These are phyloP conservation scores for Coemansia sp. DNA, from an alignment of 192 early-diverging fungal species.

Conservation along the genomic window DNA sequence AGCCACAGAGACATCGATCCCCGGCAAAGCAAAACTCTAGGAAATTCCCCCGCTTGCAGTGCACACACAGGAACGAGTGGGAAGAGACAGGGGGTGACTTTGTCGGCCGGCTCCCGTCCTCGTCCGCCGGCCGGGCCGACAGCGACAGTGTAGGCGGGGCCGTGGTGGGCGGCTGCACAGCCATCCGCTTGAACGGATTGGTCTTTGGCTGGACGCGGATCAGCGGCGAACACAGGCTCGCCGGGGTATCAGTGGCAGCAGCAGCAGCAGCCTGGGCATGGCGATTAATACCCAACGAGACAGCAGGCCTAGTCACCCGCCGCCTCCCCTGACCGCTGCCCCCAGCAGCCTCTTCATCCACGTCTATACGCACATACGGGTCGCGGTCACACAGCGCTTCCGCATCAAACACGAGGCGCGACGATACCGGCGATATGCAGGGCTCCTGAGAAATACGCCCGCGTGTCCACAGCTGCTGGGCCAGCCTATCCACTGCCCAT, in stretches of 20 bases:
- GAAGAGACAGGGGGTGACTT: too few relatives aligned
- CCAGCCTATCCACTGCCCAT: too few relatives aligned
- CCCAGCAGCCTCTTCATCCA: too few relatives aligned
- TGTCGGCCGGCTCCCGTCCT: not conserved
- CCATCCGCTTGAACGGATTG: slow-evolving; percentile 39
- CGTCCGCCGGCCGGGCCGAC: not conserved
- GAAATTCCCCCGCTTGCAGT: slow-evolving; percentile 39
- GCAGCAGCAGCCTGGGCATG: not conserved
- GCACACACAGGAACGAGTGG: too few relatives aligned
- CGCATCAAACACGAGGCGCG: slow-evolving; percentile 5
- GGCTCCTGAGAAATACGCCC: too few relatives aligned
- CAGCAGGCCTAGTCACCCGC: too few relatives aligned
- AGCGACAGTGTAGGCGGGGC: not conserved
- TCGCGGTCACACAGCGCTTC: slow-evolving; percentile 30
- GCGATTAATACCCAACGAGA: not conserved
- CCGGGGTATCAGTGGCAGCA: not conserved
- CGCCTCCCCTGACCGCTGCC: too few relatives aligned
- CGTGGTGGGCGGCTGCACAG: not conserved
- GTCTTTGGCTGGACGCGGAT: slow-evolving; percentile 17
- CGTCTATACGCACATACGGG: slow-evolving; percentile 20
- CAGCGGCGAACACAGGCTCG: slow-evolving; percentile 3
- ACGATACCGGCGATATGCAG: too few relatives aligned
- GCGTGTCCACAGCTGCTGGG: too few relatives aligned
- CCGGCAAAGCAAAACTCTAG: slow-evolving; percentile 37
- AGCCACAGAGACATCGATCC: slow-evolving; percentile 27